Percentiles rank a stretch among this genome's conserved stretches.
phyloP scores from a whole-genome alignment of 2,329 filamentous ascomycete genomes.

The Clarireedia hainanense region DNA sequence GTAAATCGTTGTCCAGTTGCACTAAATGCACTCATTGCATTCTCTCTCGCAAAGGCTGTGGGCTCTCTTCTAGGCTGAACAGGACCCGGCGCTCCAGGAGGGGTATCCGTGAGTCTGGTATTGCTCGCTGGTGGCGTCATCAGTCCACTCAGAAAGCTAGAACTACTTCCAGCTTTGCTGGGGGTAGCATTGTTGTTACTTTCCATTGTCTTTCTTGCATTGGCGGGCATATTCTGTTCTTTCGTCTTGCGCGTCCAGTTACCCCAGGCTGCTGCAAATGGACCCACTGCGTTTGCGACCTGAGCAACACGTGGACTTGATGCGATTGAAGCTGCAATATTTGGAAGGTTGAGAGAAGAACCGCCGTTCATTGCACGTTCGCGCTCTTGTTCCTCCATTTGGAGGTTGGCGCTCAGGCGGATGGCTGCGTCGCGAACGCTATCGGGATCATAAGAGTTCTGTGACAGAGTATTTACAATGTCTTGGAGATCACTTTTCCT shows the following conservation, averaged over 20 bases:
- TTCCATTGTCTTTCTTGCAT: slow-evolving; percentile 14
- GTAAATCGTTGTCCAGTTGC: slow-evolving; percentile 52
- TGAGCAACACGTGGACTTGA: slow-evolving; percentile 71
- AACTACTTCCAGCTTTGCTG: slow-evolving; percentile 31
- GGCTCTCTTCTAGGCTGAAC: slow-evolving; percentile 34
- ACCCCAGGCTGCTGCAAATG: slow-evolving; percentile 83
- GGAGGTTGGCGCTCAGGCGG: slow-evolving; percentile 83
- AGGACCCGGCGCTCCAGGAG: slow-evolving; percentile 22
- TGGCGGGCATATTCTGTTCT: slow-evolving; percentile 31
- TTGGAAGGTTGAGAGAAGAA: slow-evolving; percentile 60
- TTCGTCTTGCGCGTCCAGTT: slow-evolving; percentile 66
- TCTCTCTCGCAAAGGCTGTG: slow-evolving; percentile 28
- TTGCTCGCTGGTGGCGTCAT: slow-evolving; percentile 78
- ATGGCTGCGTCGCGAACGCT: slow-evolving; percentile 85
- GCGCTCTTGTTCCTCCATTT: slow-evolving; percentile 96
- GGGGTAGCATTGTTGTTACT: slow-evolving; percentile 14
- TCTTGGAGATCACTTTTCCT: slow-evolving; percentile 88
- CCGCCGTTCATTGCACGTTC: slow-evolving; percentile 72
- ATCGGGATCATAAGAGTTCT: slow-evolving; percentile 68
- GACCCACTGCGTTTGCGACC: slow-evolving; percentile 73
- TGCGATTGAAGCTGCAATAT: slow-evolving; percentile 63
- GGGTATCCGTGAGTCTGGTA: slow-evolving; percentile 6
- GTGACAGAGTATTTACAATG: slow-evolving; percentile 72
- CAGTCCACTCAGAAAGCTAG: slow-evolving; percentile 67
- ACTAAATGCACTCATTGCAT: slow-evolving; percentile 45